Conservation (phyloP, 2,329 filamentous ascomycete genomes). For the Fusarium foetens region DNA sequence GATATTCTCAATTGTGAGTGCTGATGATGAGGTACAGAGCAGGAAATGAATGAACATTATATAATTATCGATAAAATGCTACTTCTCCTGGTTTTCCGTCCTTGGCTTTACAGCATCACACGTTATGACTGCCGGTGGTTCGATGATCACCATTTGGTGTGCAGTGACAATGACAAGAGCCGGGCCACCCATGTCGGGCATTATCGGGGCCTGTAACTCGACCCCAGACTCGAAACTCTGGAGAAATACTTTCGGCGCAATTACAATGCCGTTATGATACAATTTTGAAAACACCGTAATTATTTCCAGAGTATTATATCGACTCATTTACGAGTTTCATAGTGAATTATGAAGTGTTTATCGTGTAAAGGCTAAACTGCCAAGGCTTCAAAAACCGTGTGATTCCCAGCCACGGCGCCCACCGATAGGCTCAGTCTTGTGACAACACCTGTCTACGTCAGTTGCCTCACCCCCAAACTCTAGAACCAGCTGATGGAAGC, state of each 20-base stretch:
- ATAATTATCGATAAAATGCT: constrained; percentile 8
- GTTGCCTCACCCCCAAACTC: neutral
- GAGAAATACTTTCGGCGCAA: neutral
- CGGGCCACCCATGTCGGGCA: constrained; percentile 29
- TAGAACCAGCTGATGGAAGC: constrained; percentile 2
- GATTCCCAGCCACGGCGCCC: constrained; percentile 22
- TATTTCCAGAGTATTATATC: neutral
- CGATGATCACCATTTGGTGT: constrained; percentile 36
- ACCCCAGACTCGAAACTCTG: constrained; percentile 13
- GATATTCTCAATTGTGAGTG: neutral
- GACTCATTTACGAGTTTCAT: neutral
- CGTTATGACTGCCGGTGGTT: constrained; percentile 38
- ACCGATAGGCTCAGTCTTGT: constrained; percentile 21
- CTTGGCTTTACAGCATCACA: constrained; percentile 12
- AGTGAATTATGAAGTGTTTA: neutral
- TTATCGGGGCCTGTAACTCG: constrained; percentile 20
- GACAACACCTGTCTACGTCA: constrained; percentile 21
- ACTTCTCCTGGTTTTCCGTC: constrained; percentile 4
- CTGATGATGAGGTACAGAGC: neutral
- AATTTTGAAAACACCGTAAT: neutral
- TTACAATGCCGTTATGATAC: neutral
- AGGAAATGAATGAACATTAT: constrained; percentile 14
- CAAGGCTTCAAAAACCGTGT: constrained; percentile 12
- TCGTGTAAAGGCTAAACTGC: neutral
- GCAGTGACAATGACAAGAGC: constrained; percentile 14